Conservation (phyloP, 345 rosid genomes). For the Pugionium cornutum region DNA sequence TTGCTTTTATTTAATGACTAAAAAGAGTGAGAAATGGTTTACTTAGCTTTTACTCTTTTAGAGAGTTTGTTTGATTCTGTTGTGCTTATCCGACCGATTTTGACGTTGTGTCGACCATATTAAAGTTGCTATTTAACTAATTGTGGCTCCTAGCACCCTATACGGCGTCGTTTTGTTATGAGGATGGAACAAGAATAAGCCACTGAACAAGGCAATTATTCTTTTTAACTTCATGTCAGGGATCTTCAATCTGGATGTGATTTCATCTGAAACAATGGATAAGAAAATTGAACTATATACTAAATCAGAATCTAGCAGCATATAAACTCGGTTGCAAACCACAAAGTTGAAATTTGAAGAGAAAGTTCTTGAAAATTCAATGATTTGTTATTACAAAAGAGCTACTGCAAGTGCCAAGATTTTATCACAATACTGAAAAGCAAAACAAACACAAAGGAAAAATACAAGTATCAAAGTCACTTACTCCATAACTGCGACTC, state of each 20-base stretch:
- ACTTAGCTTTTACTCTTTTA: slow-evolving; percentile 32
- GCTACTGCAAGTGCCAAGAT: slow-evolving; percentile 20
- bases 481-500: slow-evolving; percentile 43
- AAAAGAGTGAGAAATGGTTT: slow-evolving; percentile 18
- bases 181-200: neutral
- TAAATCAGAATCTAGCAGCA: neutral
- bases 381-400: slow-evolving; percentile 27
- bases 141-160: slow-evolving; percentile 13
- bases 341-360: slow-evolving; percentile 5
- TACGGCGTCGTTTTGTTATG: neutral
- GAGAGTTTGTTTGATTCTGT: slow-evolving; percentile 24
- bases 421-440: slow-evolving; percentile 15
- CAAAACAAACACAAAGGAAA: slow-evolving; percentile 4
- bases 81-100: slow-evolving; percentile 31
- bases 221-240: too few relatives aligned
- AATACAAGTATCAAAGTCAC: neutral
- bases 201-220: neutral
- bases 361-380: slow-evolving; percentile 13
- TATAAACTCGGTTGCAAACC: neutral
- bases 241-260: neutral
- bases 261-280: neutral
- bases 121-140: neutral
- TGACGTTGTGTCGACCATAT: slow-evolving; percentile 22
- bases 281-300: neutral
- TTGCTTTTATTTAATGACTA: slow-evolving; percentile 20